phyloP scores from a whole-genome alignment of 371 early-diverging fungal genomes.

The Actinomortierella ambigua region DNA sequence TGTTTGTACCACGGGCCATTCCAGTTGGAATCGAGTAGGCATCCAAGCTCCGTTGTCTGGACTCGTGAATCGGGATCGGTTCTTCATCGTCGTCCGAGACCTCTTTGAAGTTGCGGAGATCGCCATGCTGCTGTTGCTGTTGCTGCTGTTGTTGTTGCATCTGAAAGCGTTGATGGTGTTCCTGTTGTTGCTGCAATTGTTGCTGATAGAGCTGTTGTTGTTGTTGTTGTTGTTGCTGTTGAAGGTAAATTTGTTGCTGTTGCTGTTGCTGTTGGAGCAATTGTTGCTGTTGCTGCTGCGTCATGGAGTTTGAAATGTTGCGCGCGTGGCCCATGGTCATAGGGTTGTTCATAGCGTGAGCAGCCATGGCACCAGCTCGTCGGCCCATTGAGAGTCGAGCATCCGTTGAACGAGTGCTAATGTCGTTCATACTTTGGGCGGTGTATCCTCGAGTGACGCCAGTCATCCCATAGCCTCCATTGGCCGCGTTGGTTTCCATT shows the following conservation, averaged over 20 bases:
- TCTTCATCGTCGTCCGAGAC: conserved; percentile 46
- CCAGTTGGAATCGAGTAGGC: conserved; percentile 31
- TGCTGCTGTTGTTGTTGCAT: conserved; percentile 20
- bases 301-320: conserved; percentile 23
- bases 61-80: conserved; percentile 40
- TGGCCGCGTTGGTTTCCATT: too few species aligned
- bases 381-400: conserved; percentile 42
- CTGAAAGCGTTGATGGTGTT: conserved; percentile 21
- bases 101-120: conserved; percentile 32
- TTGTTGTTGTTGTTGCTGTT: conserved; percentile 21
- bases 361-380: conserved; percentile 30
- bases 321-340: conserved; percentile 23
- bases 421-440: conserved; percentile 16
- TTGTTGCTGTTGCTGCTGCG: conserved; percentile 13
- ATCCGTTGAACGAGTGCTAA: conserved; percentile 27
- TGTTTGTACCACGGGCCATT: conserved; percentile 10
- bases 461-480: conserved; percentile 1
- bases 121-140: conserved; percentile 17
- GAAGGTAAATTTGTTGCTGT: conserved; percentile 11
- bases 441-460: conserved; percentile 33
- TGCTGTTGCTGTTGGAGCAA: not conserved
- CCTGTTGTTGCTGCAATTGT: conserved; percentile 27
- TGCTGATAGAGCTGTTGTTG: conserved; percentile 12
- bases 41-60: conserved; percentile 33
- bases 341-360: conserved; percentile 22